These are phyloP conservation scores for Umbelopsis sp. DNA, from an alignment of 192 early-diverging fungal species.

Conservation along the genomic window DNA sequence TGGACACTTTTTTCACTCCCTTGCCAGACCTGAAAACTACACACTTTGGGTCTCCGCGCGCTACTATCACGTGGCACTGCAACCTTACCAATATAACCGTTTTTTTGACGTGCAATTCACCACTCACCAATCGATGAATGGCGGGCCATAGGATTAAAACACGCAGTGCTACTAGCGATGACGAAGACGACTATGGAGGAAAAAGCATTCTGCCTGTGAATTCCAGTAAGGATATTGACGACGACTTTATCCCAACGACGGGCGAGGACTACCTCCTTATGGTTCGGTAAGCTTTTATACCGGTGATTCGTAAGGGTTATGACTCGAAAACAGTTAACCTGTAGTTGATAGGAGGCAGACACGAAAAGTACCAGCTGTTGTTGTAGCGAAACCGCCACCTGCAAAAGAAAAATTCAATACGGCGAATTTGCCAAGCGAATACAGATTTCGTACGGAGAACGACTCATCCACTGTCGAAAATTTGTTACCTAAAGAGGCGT, in stretches of 20 bases:
- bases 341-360: slow-evolving; percentile 6
- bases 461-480: not conserved
- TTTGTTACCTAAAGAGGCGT: slow-evolving; percentile 3
- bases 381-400: slow-evolving; percentile 17
- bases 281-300: slow-evolving; percentile 27
- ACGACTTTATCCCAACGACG: slow-evolving; percentile 21
- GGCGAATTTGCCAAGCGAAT: slow-evolving; percentile 7
- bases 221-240: not conserved
- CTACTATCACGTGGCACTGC: not conserved
- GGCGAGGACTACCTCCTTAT: slow-evolving; percentile 38
- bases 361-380: not conserved
- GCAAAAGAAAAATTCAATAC: not conserved
- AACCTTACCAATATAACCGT: too few species aligned
- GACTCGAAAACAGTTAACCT: not conserved
- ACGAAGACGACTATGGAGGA: not conserved
- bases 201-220: not conserved
- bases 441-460: slow-evolving; percentile 1
- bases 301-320: not conserved
- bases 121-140: not conserved
- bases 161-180: not conserved
- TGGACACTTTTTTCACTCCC: too few species aligned
- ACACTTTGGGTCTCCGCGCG: not conserved
- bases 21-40: too few species aligned
- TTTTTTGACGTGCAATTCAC: not conserved
- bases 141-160: not conserved